Base-by-base conservation (phyloP, 345 rosid genomes). In the Syzygium grande region DNA sequence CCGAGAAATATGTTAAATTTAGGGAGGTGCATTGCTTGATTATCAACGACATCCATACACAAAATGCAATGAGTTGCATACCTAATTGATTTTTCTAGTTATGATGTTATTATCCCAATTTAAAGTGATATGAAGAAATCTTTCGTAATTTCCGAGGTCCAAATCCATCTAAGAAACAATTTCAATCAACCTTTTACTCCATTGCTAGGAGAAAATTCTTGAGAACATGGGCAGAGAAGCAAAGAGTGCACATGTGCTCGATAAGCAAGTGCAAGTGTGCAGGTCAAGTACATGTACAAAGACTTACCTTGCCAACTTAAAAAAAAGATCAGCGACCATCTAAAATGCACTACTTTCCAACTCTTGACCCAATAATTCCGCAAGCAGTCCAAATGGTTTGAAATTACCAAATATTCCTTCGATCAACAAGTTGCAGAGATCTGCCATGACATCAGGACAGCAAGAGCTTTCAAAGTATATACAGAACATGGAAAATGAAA, bases 91-190 rank as follows among this genome's bases (percentile, higher is more conserved):
- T 87, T 96, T 96, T 38, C 99, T 99, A 1, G 99, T 96, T 3
- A 99, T 98, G 84, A 98, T 94, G 91, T 98, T 98, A 88, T 98
- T 94, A 85, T 96, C 98, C n/a, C 98, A 88, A 53, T 98, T 98
- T 87, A 98, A 91, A 91, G 93, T 95, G 61, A 94, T 90, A 61
- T 96, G 96, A 86, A 98, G 91, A 86, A 98, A 98, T 68, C 99
- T 94, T 92, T 98, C 99, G 46, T 98, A 98, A 92, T 98, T 98
- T 51, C 99, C 99, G 54, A 98, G 99, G 93, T 98, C 99, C 90
- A 98, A 93, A 90, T 98, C 99, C 92, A 96, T 99, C 99, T 98
- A 89, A 90, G 80, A 73, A 73, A 34, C 80, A 25, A 65, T 85
- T 52, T 84, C n/a, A 19, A 58, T 8, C 25, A 21, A 73, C 46